Conservation (phyloP, 306 rosid genomes). For the Trifolium pratense region DNA sequence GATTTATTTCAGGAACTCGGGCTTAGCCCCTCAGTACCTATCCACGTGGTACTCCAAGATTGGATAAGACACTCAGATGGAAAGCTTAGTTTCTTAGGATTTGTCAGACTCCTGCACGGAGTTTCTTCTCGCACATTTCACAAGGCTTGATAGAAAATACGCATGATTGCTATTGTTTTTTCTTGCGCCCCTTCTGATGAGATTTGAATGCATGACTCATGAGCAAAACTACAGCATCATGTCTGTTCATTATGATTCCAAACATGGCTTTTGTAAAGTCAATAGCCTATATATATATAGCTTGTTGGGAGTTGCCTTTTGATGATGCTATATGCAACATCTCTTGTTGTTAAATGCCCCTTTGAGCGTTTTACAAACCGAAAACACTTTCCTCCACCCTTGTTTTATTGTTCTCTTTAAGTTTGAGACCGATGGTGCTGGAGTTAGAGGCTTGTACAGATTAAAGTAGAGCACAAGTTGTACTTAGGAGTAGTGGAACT, state of each 20-base stretch:
- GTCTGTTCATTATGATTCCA: conserved; percentile 37
- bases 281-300: conserved; percentile 10
- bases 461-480: conserved; percentile 53
- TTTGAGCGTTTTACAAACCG: conserved; percentile 35
- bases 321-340: conserved; percentile 38
- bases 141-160: conserved; percentile 57
- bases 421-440: conserved; percentile 47
- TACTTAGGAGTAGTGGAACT: conserved; percentile 49
- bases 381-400: conserved; percentile 34
- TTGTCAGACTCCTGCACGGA: conserved; percentile 80
- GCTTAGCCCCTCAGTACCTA: conserved; percentile 78
- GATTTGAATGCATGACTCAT: conserved; percentile 38
- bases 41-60: conserved; percentile 90
- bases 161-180: conserved; percentile 31
- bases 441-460: conserved; percentile 66
- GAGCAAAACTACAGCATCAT: conserved; percentile 42
- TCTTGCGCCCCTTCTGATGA: conserved; percentile 37
- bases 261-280: conserved; percentile 43
- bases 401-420: conserved; percentile 4
- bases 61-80: conserved; percentile 91
- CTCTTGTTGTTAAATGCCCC: conserved; percentile 28
- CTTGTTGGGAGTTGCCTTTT: conserved; percentile 31
- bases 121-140: conserved; percentile 63
- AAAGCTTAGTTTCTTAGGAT: conserved; percentile 87
- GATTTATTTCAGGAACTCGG: conserved; percentile 73